Evolutionary conservation across 768 basidiomycete genomes (phyloP).

Genomic region (Agaricus sinodeliciosus): DNA sequence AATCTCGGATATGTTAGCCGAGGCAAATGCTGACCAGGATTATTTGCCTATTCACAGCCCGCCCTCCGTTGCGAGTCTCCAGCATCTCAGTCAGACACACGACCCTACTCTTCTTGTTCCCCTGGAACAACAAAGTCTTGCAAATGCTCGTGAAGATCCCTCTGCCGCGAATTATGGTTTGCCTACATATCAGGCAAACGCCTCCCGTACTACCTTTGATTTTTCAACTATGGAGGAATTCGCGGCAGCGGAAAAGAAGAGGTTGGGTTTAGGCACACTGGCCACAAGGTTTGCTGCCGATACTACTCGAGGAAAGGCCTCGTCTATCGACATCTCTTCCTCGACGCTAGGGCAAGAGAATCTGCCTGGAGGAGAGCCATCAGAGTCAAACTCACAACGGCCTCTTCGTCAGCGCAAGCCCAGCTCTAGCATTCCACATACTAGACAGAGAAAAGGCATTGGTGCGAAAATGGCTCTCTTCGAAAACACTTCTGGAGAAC

Average conservation of each 20-base stretch:
- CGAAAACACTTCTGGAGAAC: constrained; percentile 51
- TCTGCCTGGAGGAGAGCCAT: constrained; percentile 7
- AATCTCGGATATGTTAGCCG: constrained; percentile 13
- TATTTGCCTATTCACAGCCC: constrained; percentile 15
- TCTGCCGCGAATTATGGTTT: constrained; percentile 38
- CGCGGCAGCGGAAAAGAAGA: constrained; percentile 60
- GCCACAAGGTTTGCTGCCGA: constrained; percentile 30
- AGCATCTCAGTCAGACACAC: constrained; percentile 34
- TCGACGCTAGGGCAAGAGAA: constrained; percentile 6
- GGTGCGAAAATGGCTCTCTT: constrained; percentile 90
- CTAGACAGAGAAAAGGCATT: constrained; percentile 53
- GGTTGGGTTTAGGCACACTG: constrained; percentile 52
- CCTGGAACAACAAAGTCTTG: constrained; percentile 12
- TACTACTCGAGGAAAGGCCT: constrained; percentile 14
- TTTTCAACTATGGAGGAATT: constrained; percentile 75
- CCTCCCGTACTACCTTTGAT: constrained; percentile 55
- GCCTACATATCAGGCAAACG: constrained; percentile 65
- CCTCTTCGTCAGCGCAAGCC: constrained; percentile 76
- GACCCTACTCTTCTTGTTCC: constrained; percentile 43
- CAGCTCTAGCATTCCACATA: constrained; percentile 71
- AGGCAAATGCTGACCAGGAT: constrained; percentile 19
- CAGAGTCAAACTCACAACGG: constrained; percentile 19
- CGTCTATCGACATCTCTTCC: constrained; percentile 7
- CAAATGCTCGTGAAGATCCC: constrained; percentile 20
- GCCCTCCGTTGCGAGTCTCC: constrained; percentile 26